Base-by-base conservation (phyloP, 345 rosid species). In the Theobroma cacao region DNA sequence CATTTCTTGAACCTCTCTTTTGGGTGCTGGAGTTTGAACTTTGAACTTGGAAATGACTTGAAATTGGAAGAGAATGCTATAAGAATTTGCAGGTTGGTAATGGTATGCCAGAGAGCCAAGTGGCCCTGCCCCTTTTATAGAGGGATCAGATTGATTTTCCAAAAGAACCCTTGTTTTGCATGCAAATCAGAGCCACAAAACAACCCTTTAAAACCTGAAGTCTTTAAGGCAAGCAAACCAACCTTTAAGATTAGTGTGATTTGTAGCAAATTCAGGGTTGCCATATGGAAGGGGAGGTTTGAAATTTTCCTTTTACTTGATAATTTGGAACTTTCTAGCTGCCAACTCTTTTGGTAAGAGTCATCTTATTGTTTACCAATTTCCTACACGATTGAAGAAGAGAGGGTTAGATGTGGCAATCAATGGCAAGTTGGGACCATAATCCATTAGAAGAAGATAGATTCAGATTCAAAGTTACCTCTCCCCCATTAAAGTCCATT, bases 1-100 rank as follows among this genome's bases (percentile, higher is more conserved):
- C 92, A 89, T 89, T 55, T 68, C 74, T 53, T 7, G 3, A 2
- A 9, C 1, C 66, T 56, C 45, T 60, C 30, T 28, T n/a, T 41
- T 4, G 65, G 7, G 33, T 58, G 14, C 3, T n/a, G 0, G 36
- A 60, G 64, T 30, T 72, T 48, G 43, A 48, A 48, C 6, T 40
- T 38, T 61, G 40, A 28, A 13, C 65, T 30, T 30, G 36, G 3
- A 17, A 41, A 31, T 48, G 43, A 28, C 38, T 48, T 48, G 24
- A 47, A 70, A 48, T 2, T 48, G 34, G 53, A 30, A 56, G 80
- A 22, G 80, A 22, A 55, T 63, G 33, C 72, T 22, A 36, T 36
- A 75, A 3, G 65, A 58, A 40, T 20, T n/a, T 71, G 70, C 38
- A 77, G 17, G 58, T 18, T 48, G 64, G 60, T 68, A 65, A 61